Conservation (phyloP, 768 basidiomycete species). For the Leucogyrophana mollusca region DNA sequence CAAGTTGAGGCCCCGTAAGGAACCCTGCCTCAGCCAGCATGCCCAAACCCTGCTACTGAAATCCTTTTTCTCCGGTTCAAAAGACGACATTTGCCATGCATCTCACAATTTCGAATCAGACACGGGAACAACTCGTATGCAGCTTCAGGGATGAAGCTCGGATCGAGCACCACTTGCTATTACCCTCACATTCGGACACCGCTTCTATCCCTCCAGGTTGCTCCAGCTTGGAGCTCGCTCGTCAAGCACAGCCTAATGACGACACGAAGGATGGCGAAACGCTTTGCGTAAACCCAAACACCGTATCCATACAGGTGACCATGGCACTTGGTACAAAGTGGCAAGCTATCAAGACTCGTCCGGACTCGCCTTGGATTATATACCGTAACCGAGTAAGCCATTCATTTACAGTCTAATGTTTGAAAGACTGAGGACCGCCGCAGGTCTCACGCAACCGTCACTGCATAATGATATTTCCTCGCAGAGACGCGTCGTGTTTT, state of each 20-base stretch:
- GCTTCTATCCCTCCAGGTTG: slow-evolving; percentile 17
- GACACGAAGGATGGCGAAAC: slow-evolving; percentile 19
- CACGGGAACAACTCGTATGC: slow-evolving; percentile 25
- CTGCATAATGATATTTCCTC: slow-evolving; percentile 57
- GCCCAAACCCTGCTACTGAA: no score
- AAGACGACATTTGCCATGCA: slow-evolving; percentile 17
- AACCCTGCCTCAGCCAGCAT: no score
- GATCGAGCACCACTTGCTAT: slow-evolving; percentile 11
- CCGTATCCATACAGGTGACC: slow-evolving; percentile 18
- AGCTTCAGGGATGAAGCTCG: slow-evolving; percentile 4
- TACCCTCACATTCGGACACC: slow-evolving; percentile 23
- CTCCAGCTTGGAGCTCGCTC: slow-evolving; percentile 15
- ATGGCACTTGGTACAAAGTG: slow-evolving; percentile 38
- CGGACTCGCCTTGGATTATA: slow-evolving; percentile 55
- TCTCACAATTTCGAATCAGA: slow-evolving; percentile 37
- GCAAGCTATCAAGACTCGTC: slow-evolving; percentile 40
- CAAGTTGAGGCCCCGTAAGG: no score
- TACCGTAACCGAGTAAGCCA: slow-evolving; percentile 53
- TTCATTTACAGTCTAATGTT: not conserved
- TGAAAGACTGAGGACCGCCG: slow-evolving; percentile 1
- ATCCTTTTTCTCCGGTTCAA: no score
- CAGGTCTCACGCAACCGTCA: slow-evolving; percentile 47
- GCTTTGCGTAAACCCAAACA: slow-evolving; percentile 5
- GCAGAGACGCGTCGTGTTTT: slow-evolving; percentile 57
- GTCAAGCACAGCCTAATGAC: slow-evolving; percentile 9